phyloP scores from a whole-genome alignment of 1,284 basidiomycete genomes.

The Trichosporon faecale region DNA sequence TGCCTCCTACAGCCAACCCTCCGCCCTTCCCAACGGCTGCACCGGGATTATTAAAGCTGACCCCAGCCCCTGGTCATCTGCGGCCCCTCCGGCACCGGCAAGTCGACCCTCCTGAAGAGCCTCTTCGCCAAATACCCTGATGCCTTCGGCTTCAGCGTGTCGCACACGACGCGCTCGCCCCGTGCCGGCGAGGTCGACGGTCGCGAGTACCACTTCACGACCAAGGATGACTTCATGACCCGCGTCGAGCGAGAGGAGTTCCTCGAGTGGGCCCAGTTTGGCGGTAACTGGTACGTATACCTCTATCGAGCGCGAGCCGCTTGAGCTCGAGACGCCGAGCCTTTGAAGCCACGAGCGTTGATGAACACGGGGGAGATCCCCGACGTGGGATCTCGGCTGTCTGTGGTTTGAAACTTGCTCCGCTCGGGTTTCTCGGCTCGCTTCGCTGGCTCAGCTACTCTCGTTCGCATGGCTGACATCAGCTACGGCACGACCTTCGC shows the following conservation, averaged over 20 bases:
- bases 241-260: slow-evolving; percentile 58
- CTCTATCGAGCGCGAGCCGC: too few species aligned
- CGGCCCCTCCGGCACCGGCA: slow-evolving; percentile 88
- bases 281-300: slow-evolving; percentile 69
- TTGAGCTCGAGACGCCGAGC: too few species aligned
- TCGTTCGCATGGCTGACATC: slow-evolving; percentile 6
- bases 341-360: too few species aligned
- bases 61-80: slow-evolving; percentile 67
- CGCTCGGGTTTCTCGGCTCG: too few species aligned
- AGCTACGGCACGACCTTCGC: slow-evolving; percentile 81
- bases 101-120: slow-evolving; percentile 82
- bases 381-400: too few species aligned
- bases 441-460: slow-evolving; percentile 1
- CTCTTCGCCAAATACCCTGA: slow-evolving; percentile 80
- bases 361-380: not conserved
- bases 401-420: too few species aligned
- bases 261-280: slow-evolving; percentile 71
- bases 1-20: too few species aligned
- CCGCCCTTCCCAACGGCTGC: too few species aligned
- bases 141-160: slow-evolving; percentile 90
- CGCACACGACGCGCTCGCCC: slow-evolving; percentile 88
- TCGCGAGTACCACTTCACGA: slow-evolving; percentile 60
- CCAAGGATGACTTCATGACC: slow-evolving; percentile 55
- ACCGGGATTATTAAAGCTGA: not conserved
- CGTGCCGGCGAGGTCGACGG: slow-evolving; percentile 80